Percentiles rank a stretch among this genome's conserved stretches.
phyloP scores from a whole-genome alignment of 768 basidiomycete genomes.

The Omphalotus guepiniiformis region DNA sequence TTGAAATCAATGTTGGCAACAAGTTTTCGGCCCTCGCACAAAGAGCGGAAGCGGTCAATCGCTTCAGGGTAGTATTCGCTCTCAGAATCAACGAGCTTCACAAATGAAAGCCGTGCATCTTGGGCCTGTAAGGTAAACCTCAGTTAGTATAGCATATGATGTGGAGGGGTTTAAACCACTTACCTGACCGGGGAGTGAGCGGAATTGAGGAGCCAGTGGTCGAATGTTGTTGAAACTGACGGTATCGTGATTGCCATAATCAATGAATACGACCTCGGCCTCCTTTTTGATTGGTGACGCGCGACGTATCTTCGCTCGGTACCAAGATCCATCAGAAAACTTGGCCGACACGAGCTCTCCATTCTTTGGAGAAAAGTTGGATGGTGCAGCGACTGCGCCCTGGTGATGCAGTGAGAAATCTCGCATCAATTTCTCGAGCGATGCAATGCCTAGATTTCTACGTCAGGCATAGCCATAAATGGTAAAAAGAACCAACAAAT shows the following conservation, averaged over 20 bases:
- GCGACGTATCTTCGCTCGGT: conserved; percentile 87
- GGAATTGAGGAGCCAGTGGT: conserved; percentile 88
- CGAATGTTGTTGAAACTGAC: conserved; percentile 80
- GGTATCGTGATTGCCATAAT: conserved; percentile 92
- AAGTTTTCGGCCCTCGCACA: conserved; percentile 93
- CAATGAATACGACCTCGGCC: conserved; percentile 92
- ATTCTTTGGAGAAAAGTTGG: conserved; percentile 74
- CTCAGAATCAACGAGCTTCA: conserved; percentile 73
- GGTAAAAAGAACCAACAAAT: neutral
- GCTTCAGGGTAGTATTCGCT: conserved; percentile 89
- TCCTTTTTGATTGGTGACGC: conserved; percentile 88
- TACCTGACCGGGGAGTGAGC: conserved; percentile 81
- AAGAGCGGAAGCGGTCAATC: conserved; percentile 75
- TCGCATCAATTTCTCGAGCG: conserved; percentile 89
- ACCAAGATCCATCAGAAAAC: conserved; percentile 94
- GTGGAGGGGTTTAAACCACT: neutral
- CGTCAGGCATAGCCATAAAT: neutral
- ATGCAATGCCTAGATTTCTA: conserved; percentile 66
- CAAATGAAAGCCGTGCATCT: conserved; percentile 38
- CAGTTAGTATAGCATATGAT: neutral
- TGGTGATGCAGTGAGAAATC: conserved; percentile 90
- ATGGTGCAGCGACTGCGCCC: conserved; percentile 48
- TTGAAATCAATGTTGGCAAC: conserved; percentile 91
- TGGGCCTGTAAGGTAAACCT: conserved; percentile 31
- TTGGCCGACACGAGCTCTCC: conserved; percentile 94